Percentiles rank a stretch among this genome's conserved stretches.
phyloP scores from a whole-genome alignment of 1,139 yeast species.

The Tardiomyces depauwii region DNA sequence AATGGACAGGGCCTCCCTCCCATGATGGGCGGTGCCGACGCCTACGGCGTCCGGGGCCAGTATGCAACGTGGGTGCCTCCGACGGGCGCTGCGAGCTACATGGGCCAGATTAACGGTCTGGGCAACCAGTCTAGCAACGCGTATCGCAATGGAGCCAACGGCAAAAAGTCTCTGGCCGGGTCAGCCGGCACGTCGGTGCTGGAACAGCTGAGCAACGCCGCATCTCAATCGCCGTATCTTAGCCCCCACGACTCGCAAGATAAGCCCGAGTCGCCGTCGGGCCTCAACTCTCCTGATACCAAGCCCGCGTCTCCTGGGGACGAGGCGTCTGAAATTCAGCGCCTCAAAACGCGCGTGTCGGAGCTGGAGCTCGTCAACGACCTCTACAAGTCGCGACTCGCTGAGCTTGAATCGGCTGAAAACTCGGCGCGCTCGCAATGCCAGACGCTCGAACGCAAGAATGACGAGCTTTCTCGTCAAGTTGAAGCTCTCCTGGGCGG shows the following conservation, averaged over 20 bases:
- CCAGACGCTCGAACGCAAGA: neutral
- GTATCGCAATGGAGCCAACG: neutral
- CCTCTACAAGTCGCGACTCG: conserved; percentile 66
- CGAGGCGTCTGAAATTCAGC: conserved; percentile 1
- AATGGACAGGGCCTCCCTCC: neutral
- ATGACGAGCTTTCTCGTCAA: neutral
- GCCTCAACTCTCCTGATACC: neutral
- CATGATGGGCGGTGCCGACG: neutral
- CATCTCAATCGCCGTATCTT: neutral
- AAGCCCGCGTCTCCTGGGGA: neutral
- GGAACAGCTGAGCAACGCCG: neutral
- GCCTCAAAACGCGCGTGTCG: conserved; percentile 62
- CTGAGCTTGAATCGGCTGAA: conserved; percentile 51
- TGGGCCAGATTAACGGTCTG: neutral
- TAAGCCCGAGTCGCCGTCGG: neutral
- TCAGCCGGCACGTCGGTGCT: neutral
- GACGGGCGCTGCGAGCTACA: neutral
- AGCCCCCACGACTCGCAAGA: neutral
- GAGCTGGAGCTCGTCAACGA: conserved; percentile 88
- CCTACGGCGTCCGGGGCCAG: neutral
- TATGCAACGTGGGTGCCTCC: neutral
- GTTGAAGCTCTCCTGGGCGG: neutral
- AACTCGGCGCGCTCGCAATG: neutral
- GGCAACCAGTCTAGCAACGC: neutral
- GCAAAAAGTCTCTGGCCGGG: neutral